Evolutionary conservation across 225 moss, liverwort and hornwort species (phyloP).

Genomic region (Asterella californica): DNA sequence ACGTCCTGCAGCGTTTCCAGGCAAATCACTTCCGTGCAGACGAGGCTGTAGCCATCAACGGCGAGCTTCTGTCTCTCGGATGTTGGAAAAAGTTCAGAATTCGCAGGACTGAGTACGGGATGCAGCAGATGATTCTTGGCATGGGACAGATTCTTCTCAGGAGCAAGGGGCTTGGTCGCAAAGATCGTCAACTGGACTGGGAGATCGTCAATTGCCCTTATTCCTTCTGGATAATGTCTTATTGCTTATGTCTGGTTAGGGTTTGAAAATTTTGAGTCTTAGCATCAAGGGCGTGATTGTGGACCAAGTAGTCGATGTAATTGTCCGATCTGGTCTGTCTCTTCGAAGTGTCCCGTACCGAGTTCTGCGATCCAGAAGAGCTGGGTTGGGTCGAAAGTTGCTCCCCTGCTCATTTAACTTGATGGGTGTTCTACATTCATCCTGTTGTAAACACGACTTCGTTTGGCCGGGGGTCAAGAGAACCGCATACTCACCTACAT

Average conservation of each 20-base stretch:
- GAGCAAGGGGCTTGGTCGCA: slow-evolving; percentile 15
- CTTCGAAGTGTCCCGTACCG: no score
- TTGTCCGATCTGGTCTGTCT: not conserved
- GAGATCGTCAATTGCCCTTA: slow-evolving; percentile 19
- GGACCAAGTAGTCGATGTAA: not conserved
- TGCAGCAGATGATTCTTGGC: slow-evolving; percentile 18
- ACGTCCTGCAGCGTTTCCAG: slow-evolving; percentile 3
- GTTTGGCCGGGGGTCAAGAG: no score
- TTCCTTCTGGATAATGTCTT: slow-evolving; percentile 19
- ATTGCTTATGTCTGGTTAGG: slow-evolving; percentile 12
- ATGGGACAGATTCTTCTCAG: slow-evolving; percentile 5
- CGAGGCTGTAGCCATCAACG: slow-evolving; percentile 4
- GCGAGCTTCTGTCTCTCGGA: slow-evolving; percentile 10
- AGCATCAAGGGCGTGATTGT: not conserved
- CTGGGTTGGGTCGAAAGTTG: no score
- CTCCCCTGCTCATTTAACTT: no score
- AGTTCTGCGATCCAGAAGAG: no score
- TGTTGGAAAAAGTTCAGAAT: slow-evolving; percentile 17
- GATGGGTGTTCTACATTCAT: no score
- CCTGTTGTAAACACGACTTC: no score
- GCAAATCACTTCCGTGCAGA: slow-evolving; percentile 14
- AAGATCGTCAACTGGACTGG: slow-evolving; percentile 11
- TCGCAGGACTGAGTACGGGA: slow-evolving; percentile 18
- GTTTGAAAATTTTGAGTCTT: not conserved
- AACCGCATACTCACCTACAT: no score